A percentile compares a stretch with the other conserved stretches of the same genome.
Evolutionary conservation across 768 basidiomycete genomes (phyloP).

Genomic region (Solioccasus polychromus): DNA sequence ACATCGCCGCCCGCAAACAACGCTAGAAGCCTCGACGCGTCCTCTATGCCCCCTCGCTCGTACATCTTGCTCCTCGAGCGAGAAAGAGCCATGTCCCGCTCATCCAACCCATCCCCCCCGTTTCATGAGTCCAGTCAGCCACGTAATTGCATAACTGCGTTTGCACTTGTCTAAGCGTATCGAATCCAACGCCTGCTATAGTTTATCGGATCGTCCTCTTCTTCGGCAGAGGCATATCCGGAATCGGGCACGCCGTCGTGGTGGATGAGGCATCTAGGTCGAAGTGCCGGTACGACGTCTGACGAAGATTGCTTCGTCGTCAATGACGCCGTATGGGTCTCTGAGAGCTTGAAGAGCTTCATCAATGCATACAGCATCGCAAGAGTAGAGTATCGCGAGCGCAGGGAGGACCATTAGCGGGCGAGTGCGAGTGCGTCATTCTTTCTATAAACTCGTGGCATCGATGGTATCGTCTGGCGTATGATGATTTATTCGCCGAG

Average conservation of each 20-base stretch:
- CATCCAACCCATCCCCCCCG: constrained; percentile 59
- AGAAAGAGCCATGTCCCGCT: no score
- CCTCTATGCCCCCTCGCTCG: constrained; percentile 49
- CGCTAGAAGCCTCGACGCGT: constrained; percentile 56
- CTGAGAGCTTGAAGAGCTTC: constrained; percentile 44
- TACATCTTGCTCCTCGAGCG: constrained; percentile 36
- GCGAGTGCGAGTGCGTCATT: constrained; percentile 29
- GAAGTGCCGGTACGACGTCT: constrained; percentile 19
- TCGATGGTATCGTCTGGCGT: constrained; percentile 8
- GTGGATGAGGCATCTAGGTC: constrained; percentile 32
- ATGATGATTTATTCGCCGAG: constrained; percentile 9
- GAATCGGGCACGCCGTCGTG: constrained; percentile 60
- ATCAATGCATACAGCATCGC: constrained; percentile 36
- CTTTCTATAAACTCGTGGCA: no score
- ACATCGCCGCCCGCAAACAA: constrained; percentile 45
- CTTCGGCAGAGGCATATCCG: constrained; percentile 75
- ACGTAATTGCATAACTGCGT: constrained; percentile 63
- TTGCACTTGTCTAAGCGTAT: constrained; percentile 66
- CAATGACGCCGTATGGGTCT: constrained; percentile 24
- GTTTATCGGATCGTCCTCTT: no score
- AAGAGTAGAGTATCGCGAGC: constrained; percentile 41
- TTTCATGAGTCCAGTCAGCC: constrained; percentile 69
- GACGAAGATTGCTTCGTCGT: constrained; percentile 9
- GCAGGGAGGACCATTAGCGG: constrained; percentile 57
- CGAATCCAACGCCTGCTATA: constrained; percentile 36